phyloP scores from a whole-genome alignment of 2,329 filamentous ascomycete species.

The Aspergillus jensenii region DNA sequence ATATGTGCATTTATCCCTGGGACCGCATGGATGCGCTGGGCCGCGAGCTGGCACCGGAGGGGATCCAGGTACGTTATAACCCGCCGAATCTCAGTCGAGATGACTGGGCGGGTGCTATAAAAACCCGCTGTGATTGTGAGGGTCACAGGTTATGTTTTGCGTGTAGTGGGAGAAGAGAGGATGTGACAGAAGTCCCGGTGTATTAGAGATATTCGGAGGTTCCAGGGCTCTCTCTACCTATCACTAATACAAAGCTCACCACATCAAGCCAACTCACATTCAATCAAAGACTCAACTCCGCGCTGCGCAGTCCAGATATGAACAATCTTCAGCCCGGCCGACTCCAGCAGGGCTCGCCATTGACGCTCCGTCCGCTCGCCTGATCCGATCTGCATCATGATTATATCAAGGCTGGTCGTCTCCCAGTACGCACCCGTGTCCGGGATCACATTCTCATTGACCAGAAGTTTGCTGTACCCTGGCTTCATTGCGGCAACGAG shows the following conservation, averaged over 20 bases:
- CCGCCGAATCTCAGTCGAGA: not conserved
- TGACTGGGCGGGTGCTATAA: not conserved
- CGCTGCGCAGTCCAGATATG: conserved; percentile 30
- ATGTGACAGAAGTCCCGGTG: too few relatives aligned
- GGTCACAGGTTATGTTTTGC: too few relatives aligned
- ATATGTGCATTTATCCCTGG: not conserved
- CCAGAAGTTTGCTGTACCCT: conserved; percentile 43
- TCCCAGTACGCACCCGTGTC: conserved; percentile 34
- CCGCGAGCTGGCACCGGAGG: not conserved
- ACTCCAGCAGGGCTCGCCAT: conserved; percentile 35
- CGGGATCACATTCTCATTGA: conserved; percentile 46
- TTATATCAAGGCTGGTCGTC: conserved; percentile 39
- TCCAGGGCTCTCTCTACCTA: not conserved
- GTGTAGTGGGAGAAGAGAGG: too few relatives aligned
- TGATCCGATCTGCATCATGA: conserved; percentile 43
- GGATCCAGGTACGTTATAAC: not conserved
- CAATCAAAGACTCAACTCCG: conserved; percentile 25
- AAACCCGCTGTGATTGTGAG: too few relatives aligned
- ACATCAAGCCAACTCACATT: conserved; percentile 20
- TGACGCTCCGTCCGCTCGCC: conserved; percentile 41
- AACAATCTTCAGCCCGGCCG: conserved; percentile 37
- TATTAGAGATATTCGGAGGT: too few relatives aligned
- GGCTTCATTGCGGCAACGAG: conserved; percentile 32
- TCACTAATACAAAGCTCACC: not conserved
- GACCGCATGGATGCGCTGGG: conserved; percentile 6